These are phyloP conservation scores for Guyanaporus albipodus DNA, from an alignment of 768 basidiomycete species.

Conservation along the genomic window DNA sequence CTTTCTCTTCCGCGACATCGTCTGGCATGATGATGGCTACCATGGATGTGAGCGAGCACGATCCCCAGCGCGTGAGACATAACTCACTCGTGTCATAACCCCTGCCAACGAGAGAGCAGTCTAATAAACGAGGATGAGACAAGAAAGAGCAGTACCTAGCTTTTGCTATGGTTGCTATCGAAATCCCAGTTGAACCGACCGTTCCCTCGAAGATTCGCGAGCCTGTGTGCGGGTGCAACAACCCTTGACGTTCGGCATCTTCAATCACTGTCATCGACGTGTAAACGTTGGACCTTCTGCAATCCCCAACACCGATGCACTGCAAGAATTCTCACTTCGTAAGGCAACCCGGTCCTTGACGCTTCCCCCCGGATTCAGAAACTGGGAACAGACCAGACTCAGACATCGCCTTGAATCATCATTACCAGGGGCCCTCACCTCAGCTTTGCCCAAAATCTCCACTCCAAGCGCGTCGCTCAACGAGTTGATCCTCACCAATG, in stretches of 20 bases:
- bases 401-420: neutral
- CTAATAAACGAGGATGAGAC: neutral
- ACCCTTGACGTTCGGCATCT: slow-evolving; percentile 81
- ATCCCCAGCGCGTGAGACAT: neutral
- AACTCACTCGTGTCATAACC: slow-evolving; percentile 80
- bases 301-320: neutral
- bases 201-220: slow-evolving; percentile 97
- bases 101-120: slow-evolving; percentile 35
- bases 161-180: slow-evolving; percentile 87
- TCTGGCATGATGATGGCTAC: slow-evolving; percentile 88
- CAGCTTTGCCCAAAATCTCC: slow-evolving; percentile 94
- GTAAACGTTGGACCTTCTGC: neutral
- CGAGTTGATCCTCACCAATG: slow-evolving; percentile 86
- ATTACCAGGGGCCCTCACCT: slow-evolving; percentile 45
- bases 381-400: slow-evolving; percentile 61
- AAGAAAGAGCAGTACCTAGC: slow-evolving; percentile 54
- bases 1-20: slow-evolving; percentile 88
- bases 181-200: slow-evolving; percentile 94
- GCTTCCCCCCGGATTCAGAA: slow-evolving; percentile 94
- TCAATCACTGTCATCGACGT: slow-evolving; percentile 69
- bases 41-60: neutral
- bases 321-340: slow-evolving; percentile 55
- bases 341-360: slow-evolving; percentile 98
- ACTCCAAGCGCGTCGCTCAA: slow-evolving; percentile 88
- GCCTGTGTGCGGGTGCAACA: slow-evolving; percentile 80